Percentiles rank a stretch among this genome's conserved stretches.
Evolutionary conservation across 176 grass and related monocot genomes (phyloP).

Genomic region (Triticum timopheevii): DNA sequence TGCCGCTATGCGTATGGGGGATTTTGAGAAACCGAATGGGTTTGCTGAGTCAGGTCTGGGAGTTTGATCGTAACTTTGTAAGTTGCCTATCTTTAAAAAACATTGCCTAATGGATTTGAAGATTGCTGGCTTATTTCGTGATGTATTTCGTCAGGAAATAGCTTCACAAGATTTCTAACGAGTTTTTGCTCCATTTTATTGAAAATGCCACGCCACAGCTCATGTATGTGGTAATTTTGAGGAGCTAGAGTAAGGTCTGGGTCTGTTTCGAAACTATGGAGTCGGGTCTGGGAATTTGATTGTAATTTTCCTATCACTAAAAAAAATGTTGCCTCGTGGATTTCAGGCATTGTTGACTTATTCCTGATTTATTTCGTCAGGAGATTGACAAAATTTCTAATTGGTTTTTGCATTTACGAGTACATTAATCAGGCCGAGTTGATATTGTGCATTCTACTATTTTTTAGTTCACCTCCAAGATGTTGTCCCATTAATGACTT

Average conservation of each 20-base stretch:
- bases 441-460: not conserved
- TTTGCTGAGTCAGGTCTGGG: too few species aligned
- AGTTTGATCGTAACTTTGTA: too few species aligned
- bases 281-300: not conserved
- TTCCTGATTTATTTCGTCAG: not conserved
- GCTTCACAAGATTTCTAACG: too few species aligned
- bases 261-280: not conserved
- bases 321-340: not conserved
- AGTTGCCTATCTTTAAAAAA: too few species aligned
- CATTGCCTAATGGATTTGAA: too few species aligned
- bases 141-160: too few species aligned
- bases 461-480: not conserved
- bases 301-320: not conserved
- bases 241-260: not conserved
- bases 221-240: not conserved
- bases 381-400: not conserved
- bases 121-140: too few species aligned
- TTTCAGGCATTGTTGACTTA: not conserved
- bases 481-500: not conserved
- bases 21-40: too few species aligned
- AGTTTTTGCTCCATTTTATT: too few species aligned
- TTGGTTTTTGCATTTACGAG: not conserved
- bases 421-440: not conserved
- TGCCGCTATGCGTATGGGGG: too few species aligned
- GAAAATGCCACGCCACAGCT: not conserved